Evolutionary conservation across 1,139 yeast genomes (phyloP), one percentile per base, ranked within the genome.

Genomic region (Tardiomyces digboiensis): DNA sequence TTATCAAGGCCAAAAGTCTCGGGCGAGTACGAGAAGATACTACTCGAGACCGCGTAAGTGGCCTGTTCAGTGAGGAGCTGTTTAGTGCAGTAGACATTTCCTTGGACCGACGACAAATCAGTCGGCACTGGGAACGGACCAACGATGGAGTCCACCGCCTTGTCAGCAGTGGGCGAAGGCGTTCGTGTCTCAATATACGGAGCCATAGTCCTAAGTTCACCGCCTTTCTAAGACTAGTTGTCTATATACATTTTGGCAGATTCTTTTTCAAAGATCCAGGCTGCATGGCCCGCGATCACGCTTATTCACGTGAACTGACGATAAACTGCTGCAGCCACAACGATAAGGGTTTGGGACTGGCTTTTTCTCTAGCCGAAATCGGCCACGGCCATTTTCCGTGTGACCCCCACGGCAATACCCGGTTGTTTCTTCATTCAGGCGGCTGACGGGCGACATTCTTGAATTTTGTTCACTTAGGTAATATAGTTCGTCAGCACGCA

Each of bases 21-120:
- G 13, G 84, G 83, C 37, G 83, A 73, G 48, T 83, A 88, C 48
- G 82, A 75, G 65, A 88, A 88, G 44, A 88, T 71, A 53, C 78
- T 74, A 51, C 75, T 70, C 41, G 82, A 71, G 49, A 81, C 65
- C 29, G 82, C 68, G 60, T 82, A 85, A 36, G 83, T 66, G 5
- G 83, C 73, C 52, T 84, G 84, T 56, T 78, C 74, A 49, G 85
- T 74, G 40, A 84, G 67, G 42, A 78, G 71, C 53, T 72, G 71
- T n/a, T 85, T 78, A n/a, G 86, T 74, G 40, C 19, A n/a, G 19
- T 33, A 33, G 37, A 16, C 19, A 3, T 8, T 33, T 10, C 37
- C 37, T 20, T 33, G 19, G 37, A 33, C 37, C 37, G 19, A 16
- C 19, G 19, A n/a, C 19, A 33, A 4, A 12, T 33, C 37, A 14